These are phyloP conservation scores for Lachnellula willkommii DNA, from an alignment of 2,329 filamentous ascomycete species.

Conservation along the genomic window DNA sequence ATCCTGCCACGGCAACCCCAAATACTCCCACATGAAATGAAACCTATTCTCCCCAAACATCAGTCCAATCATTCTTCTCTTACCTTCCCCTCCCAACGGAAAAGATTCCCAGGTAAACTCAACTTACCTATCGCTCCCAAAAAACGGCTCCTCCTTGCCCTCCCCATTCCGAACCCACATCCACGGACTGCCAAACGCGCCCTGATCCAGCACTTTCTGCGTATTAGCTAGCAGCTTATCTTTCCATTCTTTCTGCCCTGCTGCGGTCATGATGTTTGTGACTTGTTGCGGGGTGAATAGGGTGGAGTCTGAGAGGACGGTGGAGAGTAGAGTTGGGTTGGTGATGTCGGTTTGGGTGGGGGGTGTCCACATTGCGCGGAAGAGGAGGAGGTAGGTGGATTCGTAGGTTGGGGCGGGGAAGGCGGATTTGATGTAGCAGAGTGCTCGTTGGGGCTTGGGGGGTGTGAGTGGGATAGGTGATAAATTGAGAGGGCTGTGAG, in stretches of 20 bases:
- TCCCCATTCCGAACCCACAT: constrained; percentile 57
- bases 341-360: constrained; percentile 52
- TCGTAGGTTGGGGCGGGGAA: constrained; percentile 48
- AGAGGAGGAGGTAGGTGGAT: constrained; percentile 49
- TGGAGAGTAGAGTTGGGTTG: constrained; percentile 48
- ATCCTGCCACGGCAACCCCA: constrained; percentile 56
- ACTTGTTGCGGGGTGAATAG: constrained; percentile 49
- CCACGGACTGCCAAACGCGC: constrained; percentile 76
- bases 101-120: neutral
- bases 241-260: constrained; percentile 46
- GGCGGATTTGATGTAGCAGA: constrained; percentile 60
- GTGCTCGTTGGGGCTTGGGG: constrained; percentile 56
- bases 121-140: constrained; percentile 64
- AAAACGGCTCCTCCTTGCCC: constrained; percentile 62
- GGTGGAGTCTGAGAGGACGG: constrained; percentile 33
- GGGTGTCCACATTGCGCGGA: constrained; percentile 57
- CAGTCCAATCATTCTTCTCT: neutral
- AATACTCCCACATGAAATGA: constrained; percentile 61
- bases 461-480: constrained; percentile 11
- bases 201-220: constrained; percentile 54
- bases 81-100: neutral
- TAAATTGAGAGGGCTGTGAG: neutral
- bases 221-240: constrained; percentile 53
- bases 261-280: constrained; percentile 48
- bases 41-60: constrained; percentile 41